Evolutionary conservation across 1,284 basidiomycete genomes (phyloP).

Genomic region (Thecaphora thlaspeos): DNA sequence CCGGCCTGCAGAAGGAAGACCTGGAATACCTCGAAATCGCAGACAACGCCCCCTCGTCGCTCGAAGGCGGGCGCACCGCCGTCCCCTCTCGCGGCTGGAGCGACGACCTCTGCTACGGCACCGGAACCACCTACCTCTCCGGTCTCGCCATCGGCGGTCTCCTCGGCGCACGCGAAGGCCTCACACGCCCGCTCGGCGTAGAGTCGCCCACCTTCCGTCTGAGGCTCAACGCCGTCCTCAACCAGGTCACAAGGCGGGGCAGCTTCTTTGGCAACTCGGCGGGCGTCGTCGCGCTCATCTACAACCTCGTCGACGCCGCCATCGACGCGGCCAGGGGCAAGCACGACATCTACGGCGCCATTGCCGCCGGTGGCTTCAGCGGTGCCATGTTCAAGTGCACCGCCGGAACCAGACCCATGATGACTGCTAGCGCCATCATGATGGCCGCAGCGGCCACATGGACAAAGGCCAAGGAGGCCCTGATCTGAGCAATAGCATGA

Average conservation of each 20-base stretch:
- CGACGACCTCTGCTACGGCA: conserved; percentile 98
- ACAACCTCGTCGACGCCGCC: conserved; percentile 92
- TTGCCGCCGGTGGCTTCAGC: conserved; percentile 86
- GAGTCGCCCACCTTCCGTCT: conserved; percentile 65
- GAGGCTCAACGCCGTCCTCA: conserved; percentile 93
- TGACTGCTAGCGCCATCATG: conserved; percentile 83
- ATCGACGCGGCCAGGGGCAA: conserved; percentile 85
- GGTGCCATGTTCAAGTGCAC: conserved; percentile 92
- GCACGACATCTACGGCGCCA: conserved; percentile 86
- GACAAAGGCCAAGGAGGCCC: conserved; percentile 62
- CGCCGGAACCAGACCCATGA: conserved; percentile 83
- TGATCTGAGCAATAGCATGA: too few relatives aligned
- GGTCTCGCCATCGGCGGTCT: conserved; percentile 91
- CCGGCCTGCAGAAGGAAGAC: conserved; percentile 51
- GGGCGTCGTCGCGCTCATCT: conserved; percentile 91
- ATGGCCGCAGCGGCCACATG: conserved; percentile 83
- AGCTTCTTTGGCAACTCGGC: conserved; percentile 98
- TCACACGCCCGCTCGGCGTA: conserved; percentile 72
- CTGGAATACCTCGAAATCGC: conserved; percentile 57
- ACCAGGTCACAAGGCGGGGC: conserved; percentile 92
- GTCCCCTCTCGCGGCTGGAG: conserved; percentile 80
- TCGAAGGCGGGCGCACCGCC: conserved; percentile 55
- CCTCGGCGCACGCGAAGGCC: conserved; percentile 94
- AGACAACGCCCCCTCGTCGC: conserved; percentile 48
- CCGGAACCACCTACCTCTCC: conserved; percentile 95